Evolutionary conservation across 192 early-diverging fungal species (phyloP).

Genomic region (Entophlyctis luteolus): DNA sequence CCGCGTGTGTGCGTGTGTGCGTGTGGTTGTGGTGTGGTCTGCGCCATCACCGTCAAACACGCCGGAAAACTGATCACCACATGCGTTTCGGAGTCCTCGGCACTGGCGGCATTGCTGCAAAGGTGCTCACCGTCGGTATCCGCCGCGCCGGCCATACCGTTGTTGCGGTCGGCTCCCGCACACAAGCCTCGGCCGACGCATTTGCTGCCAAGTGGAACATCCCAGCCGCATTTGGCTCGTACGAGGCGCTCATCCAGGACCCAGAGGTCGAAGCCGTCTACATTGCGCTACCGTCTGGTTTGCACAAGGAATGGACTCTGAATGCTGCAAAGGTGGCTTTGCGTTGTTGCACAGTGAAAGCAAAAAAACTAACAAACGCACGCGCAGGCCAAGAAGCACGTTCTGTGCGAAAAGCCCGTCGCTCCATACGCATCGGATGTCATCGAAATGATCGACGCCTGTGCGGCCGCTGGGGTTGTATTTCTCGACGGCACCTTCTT

Average conservation of each 20-base stretch:
- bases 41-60: no score
- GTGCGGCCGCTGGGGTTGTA: constrained; percentile 14
- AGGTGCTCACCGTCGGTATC: constrained; percentile 24
- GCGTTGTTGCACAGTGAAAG: not conserved
- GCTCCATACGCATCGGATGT: constrained; percentile 11
- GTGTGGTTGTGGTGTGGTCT: no score
- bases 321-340: constrained; percentile 14
- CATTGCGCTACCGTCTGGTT: constrained; percentile 16
- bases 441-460: constrained; percentile 1
- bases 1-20: no score
- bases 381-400: constrained; percentile 25
- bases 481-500: constrained; percentile 31
- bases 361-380: not conserved
- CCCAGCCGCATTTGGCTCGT: constrained; percentile 16
- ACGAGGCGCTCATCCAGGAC: constrained; percentile 18
- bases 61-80: not conserved
- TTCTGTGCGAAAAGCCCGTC: constrained; percentile 29
- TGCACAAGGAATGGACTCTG: constrained; percentile 28
- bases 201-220: constrained; percentile 20
- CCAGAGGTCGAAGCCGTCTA: constrained; percentile 25
- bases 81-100: constrained; percentile 18
- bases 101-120: constrained; percentile 22
- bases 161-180: constrained; percentile 17
- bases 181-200: not conserved
- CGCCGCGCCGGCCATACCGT: constrained; percentile 10